Base-by-base conservation (phyloP, 495 filamentous ascomycete genomes). In the Xylaria scruposa region DNA sequence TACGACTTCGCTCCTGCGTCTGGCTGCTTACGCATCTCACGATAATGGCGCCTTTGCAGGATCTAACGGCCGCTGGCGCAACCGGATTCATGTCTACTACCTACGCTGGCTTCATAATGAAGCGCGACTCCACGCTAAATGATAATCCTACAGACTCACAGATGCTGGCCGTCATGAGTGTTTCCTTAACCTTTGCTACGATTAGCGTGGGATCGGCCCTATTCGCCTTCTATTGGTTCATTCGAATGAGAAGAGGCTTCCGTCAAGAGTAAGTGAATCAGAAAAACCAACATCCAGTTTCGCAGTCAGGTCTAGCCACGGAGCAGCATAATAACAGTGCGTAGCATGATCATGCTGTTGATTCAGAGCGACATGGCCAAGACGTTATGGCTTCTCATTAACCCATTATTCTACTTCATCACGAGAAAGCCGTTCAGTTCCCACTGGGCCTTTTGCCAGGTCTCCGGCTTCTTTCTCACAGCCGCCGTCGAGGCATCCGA, bases 361-460 rank as follows among this genome's bases (percentile, higher is more conserved):
- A 88, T 94, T 62, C 86, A 87, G 73, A 90, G 90, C 72, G 90
- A 92, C 75, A 84, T 91, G 77, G 87, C 90, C 76, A 93, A 91
- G 78, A 85, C 89, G 13, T 72, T 89, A 4, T 92, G 88, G 87
- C 89, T 89, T 67, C 81, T 91, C 67, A 80, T 92, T 66, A 90
- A 87, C 73, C 86, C 92, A 7, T 78, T 89, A 15, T 85, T 87
- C 33, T 84, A 75, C 62, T 81, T 87, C 1, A 81, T 87, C 49
- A 77, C 76, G 0, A 63, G 75, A 26, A 68, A 68, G 21, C 77
- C 80, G 0, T 78, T 91, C 29, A 62, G 74, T 26, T 89, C 84
- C 26, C 68, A 81, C 6, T 88, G 88, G 15, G 76, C 73, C 7
- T 90, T 91, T 73, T 94, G 92, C 78, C 91, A 93, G 78, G 82